Base-by-base conservation (phyloP, 306 rosid species). In the Benincasa hispida region DNA sequence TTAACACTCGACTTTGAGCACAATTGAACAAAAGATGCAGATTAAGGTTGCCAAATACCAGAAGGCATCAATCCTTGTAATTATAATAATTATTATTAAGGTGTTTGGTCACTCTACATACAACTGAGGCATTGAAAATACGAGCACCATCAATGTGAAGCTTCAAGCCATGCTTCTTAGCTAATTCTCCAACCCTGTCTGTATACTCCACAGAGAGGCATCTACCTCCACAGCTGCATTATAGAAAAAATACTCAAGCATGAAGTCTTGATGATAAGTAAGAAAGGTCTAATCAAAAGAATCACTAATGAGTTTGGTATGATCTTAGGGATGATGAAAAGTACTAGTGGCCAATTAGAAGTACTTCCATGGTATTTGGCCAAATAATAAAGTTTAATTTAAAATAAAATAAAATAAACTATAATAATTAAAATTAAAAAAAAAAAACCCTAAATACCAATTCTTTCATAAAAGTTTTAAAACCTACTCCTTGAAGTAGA, bases 101-200 rank as follows among this genome's bases (percentile, higher is more conserved):
- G 45, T 28, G 50, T 65, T 66, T 11, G 58, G 62, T 61, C 15
- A 59, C n/a, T 55, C 58, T 70, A 83, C 98, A 85, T 79, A 91
- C 97, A 84, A 83, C 83, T 12, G 96, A 82, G 66, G 98, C 93
- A 41, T 94, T 94, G 83, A 94, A 94, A 82, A 94, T 87, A 10
- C 97, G 96, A 50, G 98, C 98, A 61, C 98, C 98, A 77, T 91
- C 97, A 66, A 94, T 89, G 79, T 91, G 98, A 90, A 94, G 97
- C 86, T 89, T 89, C 82, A 91, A 70, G 54, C 95, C 98, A 57
- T 94, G 93, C 84, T 86, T 85, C 90, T 85, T 88, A 51, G 98
- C 96, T 70, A 94, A 41, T 72, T 90, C 94, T 74, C 98, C 97
- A 76, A 94, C 97, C 76, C 81, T 83, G 84, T 94, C 93, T 15